Conservation (phyloP, 352 stramenopile species). For the Globisporangium okanoganense region DNA sequence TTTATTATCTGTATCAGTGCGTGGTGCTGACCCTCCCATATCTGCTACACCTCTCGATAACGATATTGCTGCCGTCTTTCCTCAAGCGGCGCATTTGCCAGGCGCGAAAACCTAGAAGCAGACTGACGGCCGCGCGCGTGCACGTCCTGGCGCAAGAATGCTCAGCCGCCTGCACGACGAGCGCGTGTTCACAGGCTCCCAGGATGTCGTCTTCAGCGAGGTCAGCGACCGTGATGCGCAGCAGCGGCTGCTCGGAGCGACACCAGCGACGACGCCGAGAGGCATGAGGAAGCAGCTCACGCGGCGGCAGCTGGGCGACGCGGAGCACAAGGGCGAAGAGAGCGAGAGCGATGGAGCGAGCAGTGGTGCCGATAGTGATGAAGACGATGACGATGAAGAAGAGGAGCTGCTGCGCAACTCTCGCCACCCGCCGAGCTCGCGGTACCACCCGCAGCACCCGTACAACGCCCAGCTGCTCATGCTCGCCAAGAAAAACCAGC, state of each 20-base stretch:
- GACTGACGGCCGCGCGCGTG: neutral
- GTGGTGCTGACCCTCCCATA: no score
- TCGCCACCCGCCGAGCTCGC: slow-evolving; percentile 16
- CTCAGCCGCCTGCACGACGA: slow-evolving; percentile 52
- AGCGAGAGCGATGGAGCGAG: neutral
- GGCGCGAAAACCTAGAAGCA: neutral
- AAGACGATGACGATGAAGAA: slow-evolving; percentile 1
- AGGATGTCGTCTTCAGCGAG: slow-evolving; percentile 49
- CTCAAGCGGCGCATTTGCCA: neutral
- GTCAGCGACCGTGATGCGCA: slow-evolving; percentile 14
- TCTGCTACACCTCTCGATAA: no score
- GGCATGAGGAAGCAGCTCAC: neutral
- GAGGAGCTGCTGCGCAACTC: slow-evolving; percentile 11
- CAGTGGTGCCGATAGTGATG: neutral
- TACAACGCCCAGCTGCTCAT: slow-evolving; percentile 34
- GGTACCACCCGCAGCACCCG: slow-evolving; percentile 34
- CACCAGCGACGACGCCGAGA: slow-evolving; percentile 5
- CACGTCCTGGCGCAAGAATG: slow-evolving; percentile 23
- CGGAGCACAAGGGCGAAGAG: slow-evolving; percentile 21
- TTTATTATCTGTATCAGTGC: no score
- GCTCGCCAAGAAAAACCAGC: slow-evolving; percentile 15
- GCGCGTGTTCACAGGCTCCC: slow-evolving; percentile 60
- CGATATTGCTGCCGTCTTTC: neutral
- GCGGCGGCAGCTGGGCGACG: slow-evolving; percentile 5
- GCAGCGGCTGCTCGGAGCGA: neutral